Evolutionary conservation across 2,329 filamentous ascomycete species (phyloP), one percentile per base, ranked within the genome.

Genomic region (Trichoderma sp.): DNA sequence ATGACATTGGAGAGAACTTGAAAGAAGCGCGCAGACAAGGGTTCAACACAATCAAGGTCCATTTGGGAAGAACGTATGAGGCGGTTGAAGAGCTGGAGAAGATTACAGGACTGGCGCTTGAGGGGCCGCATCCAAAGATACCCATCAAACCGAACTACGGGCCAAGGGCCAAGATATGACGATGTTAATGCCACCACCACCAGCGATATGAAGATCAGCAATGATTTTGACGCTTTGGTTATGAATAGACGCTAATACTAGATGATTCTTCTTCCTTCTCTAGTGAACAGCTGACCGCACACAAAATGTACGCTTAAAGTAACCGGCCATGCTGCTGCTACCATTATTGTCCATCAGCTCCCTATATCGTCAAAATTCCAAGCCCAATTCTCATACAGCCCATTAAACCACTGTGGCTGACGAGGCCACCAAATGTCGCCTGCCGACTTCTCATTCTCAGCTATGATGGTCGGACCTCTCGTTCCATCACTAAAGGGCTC

Each of bases 1-100:
- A 98, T 82, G 95, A 98, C 80, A 98, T 99, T 82, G 97, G 97
- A 2, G 92, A 95, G 84, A 99, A 99, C 82, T 84, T 98, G 75
- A 97, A 95, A 86, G 92, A 89, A 62, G 97, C 92, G 1, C 93
- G 88, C 84, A 88, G 88, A 66, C 86, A 91, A 27, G 96, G 96
- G 0, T 92, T 98, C 83, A 85, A 88, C 74, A 98, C 96, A 0
- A 89, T 98, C 78, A 98, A 96, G 84, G 97, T 98, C 1, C 87
- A 90, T 9, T 85, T 98, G 33, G 95, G 95, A 2, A 91, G 89
- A 82, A 91, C 93, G 1, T 93, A 90, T 81, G 92, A 95, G 82
- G 95, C 96, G 0, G 95, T 98, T 0, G 92, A 90, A 78, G 91
- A 95, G 83, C 85, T 98, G 75, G 96, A 98, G 85, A 85, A 84